A percentile compares a stretch with the other conserved stretches of the same genome.
phyloP scores from a whole-genome alignment of 352 stramenopile species.

The Peronospora farinosa region DNA sequence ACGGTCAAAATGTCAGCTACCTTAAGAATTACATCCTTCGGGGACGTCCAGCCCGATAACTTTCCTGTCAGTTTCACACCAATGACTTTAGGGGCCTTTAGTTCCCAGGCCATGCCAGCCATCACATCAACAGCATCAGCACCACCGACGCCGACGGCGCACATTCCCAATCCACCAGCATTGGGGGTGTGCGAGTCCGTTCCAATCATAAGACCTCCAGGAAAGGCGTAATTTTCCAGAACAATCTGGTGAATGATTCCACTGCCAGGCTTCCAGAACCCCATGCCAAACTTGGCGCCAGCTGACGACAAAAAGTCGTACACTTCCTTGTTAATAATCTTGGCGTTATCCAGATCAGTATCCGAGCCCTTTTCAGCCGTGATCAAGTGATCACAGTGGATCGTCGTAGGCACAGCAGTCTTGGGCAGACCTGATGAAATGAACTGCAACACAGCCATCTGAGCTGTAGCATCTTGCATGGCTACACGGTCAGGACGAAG shows the following conservation, averaged over 20 bases:
- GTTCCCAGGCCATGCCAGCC: conserved; percentile 91
- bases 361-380: conserved; percentile 88
- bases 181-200: conserved; percentile 93
- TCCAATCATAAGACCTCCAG: conserved; percentile 91
- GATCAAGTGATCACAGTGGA: conserved; percentile 94
- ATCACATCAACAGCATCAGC: conserved; percentile 91
- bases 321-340: conserved; percentile 88
- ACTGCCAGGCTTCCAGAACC: conserved; percentile 91
- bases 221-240: conserved; percentile 93
- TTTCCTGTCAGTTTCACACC: conserved; percentile 91
- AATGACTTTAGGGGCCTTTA: conserved; percentile 94
- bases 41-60: conserved; percentile 89
- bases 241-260: conserved; percentile 94
- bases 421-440: conserved; percentile 91
- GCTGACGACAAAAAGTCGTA: conserved; percentile 91
- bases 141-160: conserved; percentile 88
- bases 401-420: conserved; percentile 89
- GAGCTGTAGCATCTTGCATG: conserved; percentile 92
- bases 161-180: conserved; percentile 90
- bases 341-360: conserved; percentile 84
- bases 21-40: conserved; percentile 94
- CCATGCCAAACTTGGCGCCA: conserved; percentile 91
- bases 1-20: conserved; percentile 91
- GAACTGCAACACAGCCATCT: conserved; percentile 94
- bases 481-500: conserved; percentile 89